These are phyloP conservation scores for Geoglossum glabrum DNA, from an alignment of 495 filamentous ascomycete genomes.

Conservation along the genomic window DNA sequence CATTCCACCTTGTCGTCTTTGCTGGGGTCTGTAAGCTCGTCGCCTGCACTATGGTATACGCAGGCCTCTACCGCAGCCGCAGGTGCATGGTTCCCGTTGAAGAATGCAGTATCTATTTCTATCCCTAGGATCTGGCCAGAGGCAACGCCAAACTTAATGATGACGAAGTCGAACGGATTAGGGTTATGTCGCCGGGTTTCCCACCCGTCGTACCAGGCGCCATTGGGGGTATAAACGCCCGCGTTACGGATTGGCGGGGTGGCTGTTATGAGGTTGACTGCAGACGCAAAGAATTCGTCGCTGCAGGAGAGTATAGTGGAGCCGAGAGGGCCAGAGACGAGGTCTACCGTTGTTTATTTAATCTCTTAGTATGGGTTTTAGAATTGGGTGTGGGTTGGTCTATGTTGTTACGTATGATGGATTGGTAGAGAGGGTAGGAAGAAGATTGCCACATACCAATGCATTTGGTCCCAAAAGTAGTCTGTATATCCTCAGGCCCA, in stretches of 20 bases:
- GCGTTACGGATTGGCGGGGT: conserved; percentile 53
- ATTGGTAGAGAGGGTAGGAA: not conserved
- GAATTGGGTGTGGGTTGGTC: not conserved
- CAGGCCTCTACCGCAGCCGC: conserved; percentile 65
- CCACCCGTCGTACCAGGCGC: conserved; percentile 94
- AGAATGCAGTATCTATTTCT: conserved; percentile 75
- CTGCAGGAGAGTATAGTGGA: conserved; percentile 56
- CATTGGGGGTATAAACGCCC: conserved; percentile 66
- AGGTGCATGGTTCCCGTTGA: conserved; percentile 74
- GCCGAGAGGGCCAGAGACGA: conserved; percentile 54
- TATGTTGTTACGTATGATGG: conserved; percentile 11
- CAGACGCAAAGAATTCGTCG: conserved; percentile 80
- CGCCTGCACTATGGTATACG: conserved; percentile 24
- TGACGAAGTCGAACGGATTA: conserved; percentile 62
- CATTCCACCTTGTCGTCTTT: conserved; percentile 41
- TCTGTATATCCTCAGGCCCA: not conserved
- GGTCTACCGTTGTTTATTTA: conserved; percentile 29
- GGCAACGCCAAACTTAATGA: conserved; percentile 60
- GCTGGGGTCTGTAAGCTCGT: conserved; percentile 20
- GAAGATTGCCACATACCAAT: not conserved
- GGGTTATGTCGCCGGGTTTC: conserved; percentile 79
- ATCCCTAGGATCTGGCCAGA: conserved; percentile 57
- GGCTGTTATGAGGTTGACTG: conserved; percentile 58
- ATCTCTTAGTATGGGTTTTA: not conserved
- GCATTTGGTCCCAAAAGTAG: not conserved